A percentile compares a stretch with the other conserved stretches of the same genome.
These are phyloP conservation scores for Akanthomyces uredinophilus DNA, from an alignment of 2,329 filamentous ascomycete species.

Conservation along the genomic window DNA sequence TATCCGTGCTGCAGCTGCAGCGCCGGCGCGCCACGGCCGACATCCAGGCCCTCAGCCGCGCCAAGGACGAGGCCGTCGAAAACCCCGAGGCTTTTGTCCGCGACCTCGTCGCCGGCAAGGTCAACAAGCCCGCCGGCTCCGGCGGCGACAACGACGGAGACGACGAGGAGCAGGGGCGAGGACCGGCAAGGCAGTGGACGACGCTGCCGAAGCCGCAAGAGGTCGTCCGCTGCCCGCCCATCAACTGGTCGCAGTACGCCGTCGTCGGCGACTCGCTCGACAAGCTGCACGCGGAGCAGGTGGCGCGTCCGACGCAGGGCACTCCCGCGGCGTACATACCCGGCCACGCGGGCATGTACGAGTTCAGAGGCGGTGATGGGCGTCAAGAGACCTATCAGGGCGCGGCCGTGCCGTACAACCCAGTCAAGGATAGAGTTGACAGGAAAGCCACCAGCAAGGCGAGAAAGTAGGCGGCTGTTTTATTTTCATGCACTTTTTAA, in stretches of 20 bases:
- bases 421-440: constrained; percentile 42
- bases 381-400: constrained; percentile 43
- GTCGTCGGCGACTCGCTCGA: constrained; percentile 76
- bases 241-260: constrained; percentile 94
- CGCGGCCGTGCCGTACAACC: constrained; percentile 43
- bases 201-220: constrained; percentile 72
- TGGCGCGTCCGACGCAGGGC: constrained; percentile 56
- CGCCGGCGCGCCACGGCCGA: constrained; percentile 71
- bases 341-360: constrained; percentile 42
- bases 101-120: constrained; percentile 60
- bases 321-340: constrained; percentile 37
- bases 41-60: constrained; percentile 61
- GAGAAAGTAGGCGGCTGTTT: constrained; percentile 23
- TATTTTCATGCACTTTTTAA: background rate
- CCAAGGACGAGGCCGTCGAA: constrained; percentile 65
- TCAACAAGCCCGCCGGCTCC: constrained; percentile 30
- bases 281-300: constrained; percentile 77
- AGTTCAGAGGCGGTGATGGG: constrained; percentile 42
- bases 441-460: constrained; percentile 29
- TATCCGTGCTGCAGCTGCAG: constrained; percentile 83
- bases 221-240: constrained; percentile 76
- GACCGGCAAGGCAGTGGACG: constrained; percentile 43
- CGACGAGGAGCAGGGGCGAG: constrained; percentile 1
- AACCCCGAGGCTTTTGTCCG: constrained; percentile 67
- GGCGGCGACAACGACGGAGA: constrained; percentile 20